A percentile compares a stretch with the other conserved stretches of the same genome.
These are phyloP conservation scores for Pseudogymnoascus sp. DNA, from an alignment of 2,329 filamentous ascomycete species.

Conservation along the genomic window DNA sequence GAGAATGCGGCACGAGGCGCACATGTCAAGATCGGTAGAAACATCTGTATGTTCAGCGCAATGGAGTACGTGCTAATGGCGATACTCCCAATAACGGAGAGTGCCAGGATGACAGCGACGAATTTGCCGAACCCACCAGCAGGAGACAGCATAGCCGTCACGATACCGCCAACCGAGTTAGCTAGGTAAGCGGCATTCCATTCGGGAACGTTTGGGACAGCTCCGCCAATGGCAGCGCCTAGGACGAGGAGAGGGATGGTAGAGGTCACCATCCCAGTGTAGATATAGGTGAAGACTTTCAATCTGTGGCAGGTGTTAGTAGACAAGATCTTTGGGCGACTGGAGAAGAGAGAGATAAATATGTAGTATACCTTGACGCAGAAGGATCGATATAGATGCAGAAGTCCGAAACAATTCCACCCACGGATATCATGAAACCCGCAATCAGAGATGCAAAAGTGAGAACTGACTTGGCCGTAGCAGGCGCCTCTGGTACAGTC, in stretches of 20 bases:
- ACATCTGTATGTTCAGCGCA: constrained; percentile 55
- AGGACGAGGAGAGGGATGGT: constrained; percentile 53
- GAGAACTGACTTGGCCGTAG: constrained; percentile 39
- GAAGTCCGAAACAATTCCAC: constrained; percentile 49
- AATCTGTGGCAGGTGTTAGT: constrained; percentile 17
- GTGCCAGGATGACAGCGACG: constrained; percentile 47
- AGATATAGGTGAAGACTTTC: constrained; percentile 46
- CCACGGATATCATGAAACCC: constrained; percentile 56
- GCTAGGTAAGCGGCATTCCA: constrained; percentile 47
- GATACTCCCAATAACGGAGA: constrained; percentile 51
- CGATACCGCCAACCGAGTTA: constrained; percentile 48
- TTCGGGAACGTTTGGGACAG: constrained; percentile 42
- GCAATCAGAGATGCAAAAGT: constrained; percentile 54
- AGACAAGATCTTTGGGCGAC: neutral
- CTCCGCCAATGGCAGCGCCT: constrained; percentile 55
- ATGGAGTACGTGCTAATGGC: constrained; percentile 53
- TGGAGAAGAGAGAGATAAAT: constrained; percentile 18
- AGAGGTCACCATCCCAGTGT: constrained; percentile 45
- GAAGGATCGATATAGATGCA: constrained; percentile 52
- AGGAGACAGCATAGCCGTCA: constrained; percentile 49
- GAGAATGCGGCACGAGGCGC: constrained; percentile 51
- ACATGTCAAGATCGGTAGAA: constrained; percentile 46
- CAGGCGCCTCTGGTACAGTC: constrained; percentile 29
- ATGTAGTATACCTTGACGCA: constrained; percentile 35
- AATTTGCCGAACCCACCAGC: constrained; percentile 55